phyloP scores from a whole-genome alignment of 495 filamentous ascomycete species.

The Tuber borchii region DNA sequence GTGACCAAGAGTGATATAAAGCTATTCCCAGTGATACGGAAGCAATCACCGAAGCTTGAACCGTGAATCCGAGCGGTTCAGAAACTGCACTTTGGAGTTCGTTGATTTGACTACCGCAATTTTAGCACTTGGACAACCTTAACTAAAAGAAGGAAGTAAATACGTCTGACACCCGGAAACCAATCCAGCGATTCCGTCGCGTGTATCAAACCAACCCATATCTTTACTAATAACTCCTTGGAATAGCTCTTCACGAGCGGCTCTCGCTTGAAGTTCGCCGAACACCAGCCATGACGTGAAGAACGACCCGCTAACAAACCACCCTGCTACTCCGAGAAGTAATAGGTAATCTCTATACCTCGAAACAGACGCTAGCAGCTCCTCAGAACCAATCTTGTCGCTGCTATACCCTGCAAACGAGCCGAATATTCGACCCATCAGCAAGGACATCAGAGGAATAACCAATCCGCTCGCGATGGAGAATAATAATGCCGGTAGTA shows the following conservation, averaged over 20 bases:
- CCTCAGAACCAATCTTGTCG: slow-evolving; percentile 47
- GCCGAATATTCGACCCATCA: slow-evolving; percentile 72
- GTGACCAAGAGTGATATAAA: slow-evolving; percentile 71
- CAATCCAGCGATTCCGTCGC: slow-evolving; percentile 64
- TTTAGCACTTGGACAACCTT: slow-evolving; percentile 19
- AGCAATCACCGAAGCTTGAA: slow-evolving; percentile 57
- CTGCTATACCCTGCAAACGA: slow-evolving; percentile 60
- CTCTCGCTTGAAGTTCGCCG: slow-evolving; percentile 71
- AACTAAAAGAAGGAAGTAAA: slow-evolving; percentile 23
- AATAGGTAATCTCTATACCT: slow-evolving; percentile 55
- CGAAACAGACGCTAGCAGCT: slow-evolving; percentile 53
- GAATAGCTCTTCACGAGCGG: slow-evolving; percentile 60
- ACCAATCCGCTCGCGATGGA: slow-evolving; percentile 58
- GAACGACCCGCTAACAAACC: slow-evolving; percentile 60
- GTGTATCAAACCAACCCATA: slow-evolving; percentile 74
- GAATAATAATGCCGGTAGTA: slow-evolving; percentile 51
- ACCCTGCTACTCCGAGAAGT: slow-evolving; percentile 56
- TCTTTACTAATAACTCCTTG: slow-evolving; percentile 61
- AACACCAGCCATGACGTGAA: slow-evolving; percentile 64
- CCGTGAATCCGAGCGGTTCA: slow-evolving; percentile 63
- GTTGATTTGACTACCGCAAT: slow-evolving; percentile 58
- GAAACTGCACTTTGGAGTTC: slow-evolving; percentile 78
- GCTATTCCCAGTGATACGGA: slow-evolving; percentile 61
- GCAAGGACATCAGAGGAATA: slow-evolving; percentile 58
- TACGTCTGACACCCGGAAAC: slow-evolving; percentile 69